phyloP scores from a whole-genome alignment of 352 stramenopile species.

The Phytopythium vexans region DNA sequence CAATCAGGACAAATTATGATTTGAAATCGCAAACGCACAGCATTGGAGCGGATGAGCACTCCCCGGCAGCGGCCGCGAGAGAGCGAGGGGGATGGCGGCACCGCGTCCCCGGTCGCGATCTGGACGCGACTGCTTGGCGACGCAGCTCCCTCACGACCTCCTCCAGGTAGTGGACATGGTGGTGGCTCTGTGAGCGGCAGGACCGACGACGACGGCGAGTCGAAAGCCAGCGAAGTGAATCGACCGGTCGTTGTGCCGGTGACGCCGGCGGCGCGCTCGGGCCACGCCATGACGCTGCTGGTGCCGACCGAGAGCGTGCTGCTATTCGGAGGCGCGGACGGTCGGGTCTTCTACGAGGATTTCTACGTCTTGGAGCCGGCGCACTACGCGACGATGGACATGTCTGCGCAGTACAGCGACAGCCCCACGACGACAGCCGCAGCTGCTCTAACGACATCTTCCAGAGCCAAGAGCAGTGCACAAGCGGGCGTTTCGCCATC shows the following conservation, averaged over 20 bases:
- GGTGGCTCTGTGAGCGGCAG: neutral
- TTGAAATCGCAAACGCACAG: neutral
- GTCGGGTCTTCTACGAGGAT: slow-evolving; percentile 57
- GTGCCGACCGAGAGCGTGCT: slow-evolving; percentile 41
- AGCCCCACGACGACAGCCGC: neutral
- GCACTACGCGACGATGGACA: slow-evolving; percentile 11
- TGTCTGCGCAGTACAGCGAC: too few species aligned
- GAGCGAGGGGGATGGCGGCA: too few species aligned
- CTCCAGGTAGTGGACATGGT: too few species aligned
- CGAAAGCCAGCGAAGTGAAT: neutral
- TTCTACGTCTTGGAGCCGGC: slow-evolving; percentile 50
- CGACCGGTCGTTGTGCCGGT: neutral
- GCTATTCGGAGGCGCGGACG: slow-evolving; percentile 61
- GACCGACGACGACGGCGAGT: neutral
- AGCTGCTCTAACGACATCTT: neutral
- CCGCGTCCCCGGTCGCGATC: slow-evolving; percentile 3
- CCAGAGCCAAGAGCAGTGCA: too few species aligned
- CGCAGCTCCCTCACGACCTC: too few species aligned
- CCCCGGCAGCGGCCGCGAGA: too few species aligned
- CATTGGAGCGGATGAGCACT: slow-evolving; percentile 2
- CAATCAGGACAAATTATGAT: neutral
- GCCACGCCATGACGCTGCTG: slow-evolving; percentile 60
- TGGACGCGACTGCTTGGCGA: slow-evolving; percentile 25
- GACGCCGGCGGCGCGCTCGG: slow-evolving; percentile 35
- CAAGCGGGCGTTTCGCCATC: neutral